These are phyloP conservation scores for Macrolepiota dolichaula DNA, from an alignment of 768 basidiomycete genomes.

Conservation along the genomic window DNA sequence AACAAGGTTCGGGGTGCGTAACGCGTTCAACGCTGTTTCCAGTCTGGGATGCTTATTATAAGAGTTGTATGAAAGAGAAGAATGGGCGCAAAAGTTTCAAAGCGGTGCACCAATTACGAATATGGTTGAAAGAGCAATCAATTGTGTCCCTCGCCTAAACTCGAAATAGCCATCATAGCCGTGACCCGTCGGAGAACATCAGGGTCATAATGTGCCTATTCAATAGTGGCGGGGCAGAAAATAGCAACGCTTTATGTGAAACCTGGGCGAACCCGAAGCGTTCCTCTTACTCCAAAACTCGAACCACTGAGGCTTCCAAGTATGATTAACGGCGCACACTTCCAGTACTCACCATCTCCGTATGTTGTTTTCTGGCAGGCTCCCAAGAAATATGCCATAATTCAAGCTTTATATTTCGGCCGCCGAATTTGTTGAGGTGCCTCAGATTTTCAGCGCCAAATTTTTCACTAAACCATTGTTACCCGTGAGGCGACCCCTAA, in stretches of 20 bases:
- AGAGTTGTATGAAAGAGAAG: background rate
- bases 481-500: background rate
- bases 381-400: background rate
- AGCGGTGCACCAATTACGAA: background rate
- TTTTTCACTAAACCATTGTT: background rate
- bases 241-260: background rate
- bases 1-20: background rate
- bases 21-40: conserved; percentile 1
- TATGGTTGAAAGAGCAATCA: background rate
- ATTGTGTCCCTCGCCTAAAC: conserved; percentile 1
- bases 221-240: background rate
- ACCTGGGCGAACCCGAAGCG: background rate
- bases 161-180: background rate
- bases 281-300: background rate
- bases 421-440: background rate
- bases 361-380: background rate
- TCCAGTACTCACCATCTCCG: background rate
- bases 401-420: background rate
- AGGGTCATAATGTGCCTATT: background rate
- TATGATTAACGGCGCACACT: background rate
- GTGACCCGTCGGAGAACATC: background rate
- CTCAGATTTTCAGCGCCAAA: background rate
- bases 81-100: background rate
- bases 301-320: background rate
- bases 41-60: background rate